Conservation (phyloP, 2,329 filamentous ascomycete genomes). For the Venturia aucupariae region DNA sequence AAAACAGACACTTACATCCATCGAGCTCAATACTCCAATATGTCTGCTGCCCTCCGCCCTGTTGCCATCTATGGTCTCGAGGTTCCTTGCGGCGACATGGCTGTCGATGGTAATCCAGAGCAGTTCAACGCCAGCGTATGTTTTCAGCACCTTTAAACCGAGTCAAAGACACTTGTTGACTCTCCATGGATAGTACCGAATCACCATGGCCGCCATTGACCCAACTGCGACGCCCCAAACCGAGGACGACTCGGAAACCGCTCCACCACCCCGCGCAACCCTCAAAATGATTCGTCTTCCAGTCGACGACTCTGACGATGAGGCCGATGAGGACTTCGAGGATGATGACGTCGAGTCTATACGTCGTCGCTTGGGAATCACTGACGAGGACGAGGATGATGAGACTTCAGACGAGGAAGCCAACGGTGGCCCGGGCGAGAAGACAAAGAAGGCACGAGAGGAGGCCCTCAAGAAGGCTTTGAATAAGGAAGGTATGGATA, state of each 20-base stretch:
- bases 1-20: neutral
- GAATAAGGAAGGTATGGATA: constrained; percentile 67
- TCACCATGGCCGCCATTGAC: constrained; percentile 98
- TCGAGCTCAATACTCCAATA: constrained; percentile 19
- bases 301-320: constrained; percentile 46
- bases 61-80: constrained; percentile 88
- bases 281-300: constrained; percentile 70
- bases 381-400: constrained; percentile 24
- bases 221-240: constrained; percentile 58
- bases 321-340: constrained; percentile 46
- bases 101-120: constrained; percentile 69
- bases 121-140: constrained; percentile 71
- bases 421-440: constrained; percentile 88
- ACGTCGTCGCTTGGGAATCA: constrained; percentile 28
- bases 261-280: constrained; percentile 63
- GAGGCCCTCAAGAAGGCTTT: constrained; percentile 70
- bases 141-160: constrained; percentile 21
- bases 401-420: constrained; percentile 44
- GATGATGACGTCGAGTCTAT: constrained; percentile 37
- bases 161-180: constrained; percentile 7
- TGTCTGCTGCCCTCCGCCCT: constrained; percentile 32
- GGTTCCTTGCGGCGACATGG: constrained; percentile 74
- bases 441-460: constrained; percentile 75
- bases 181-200: constrained; percentile 55
- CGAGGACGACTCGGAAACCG: constrained; percentile 19